Percentiles rank a stretch among this genome's conserved stretches.
These are phyloP conservation scores for Fusarium humuli DNA, from an alignment of 2,329 filamentous ascomycete species.

Conservation along the genomic window DNA sequence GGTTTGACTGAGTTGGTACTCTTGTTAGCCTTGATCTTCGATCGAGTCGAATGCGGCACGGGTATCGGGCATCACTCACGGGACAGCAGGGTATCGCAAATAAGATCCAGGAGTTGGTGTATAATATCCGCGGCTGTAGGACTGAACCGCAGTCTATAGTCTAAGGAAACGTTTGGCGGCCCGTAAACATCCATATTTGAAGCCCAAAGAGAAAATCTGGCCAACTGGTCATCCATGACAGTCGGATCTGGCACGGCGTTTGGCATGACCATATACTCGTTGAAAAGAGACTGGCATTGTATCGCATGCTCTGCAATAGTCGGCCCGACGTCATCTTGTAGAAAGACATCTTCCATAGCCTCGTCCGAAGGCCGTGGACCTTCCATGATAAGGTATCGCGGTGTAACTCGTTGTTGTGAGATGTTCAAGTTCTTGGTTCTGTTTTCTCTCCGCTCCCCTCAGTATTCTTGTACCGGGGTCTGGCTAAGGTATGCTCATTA, in stretches of 20 bases:
- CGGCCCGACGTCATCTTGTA: background rate
- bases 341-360: background rate
- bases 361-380: background rate
- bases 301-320: conserved; percentile 3
- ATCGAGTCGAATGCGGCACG: background rate
- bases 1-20: background rate
- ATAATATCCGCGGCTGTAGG: conserved; percentile 1
- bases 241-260: background rate
- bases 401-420: too few species aligned
- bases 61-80: background rate
- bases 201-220: background rate
- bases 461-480: background rate
- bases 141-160: conserved; percentile 1
- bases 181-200: conserved; percentile 10
- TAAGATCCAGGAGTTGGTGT: background rate
- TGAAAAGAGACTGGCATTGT: background rate
- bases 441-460: background rate
- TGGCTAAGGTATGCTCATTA: background rate
- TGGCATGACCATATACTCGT: background rate
- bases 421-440: background rate
- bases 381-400: too few species aligned
- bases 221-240: conserved; percentile 2
- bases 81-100: background rate
- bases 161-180: background rate
- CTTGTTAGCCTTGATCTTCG: background rate